Evolutionary conservation across 768 basidiomycete genomes (phyloP).

Genomic region (Pholiota molesta): DNA sequence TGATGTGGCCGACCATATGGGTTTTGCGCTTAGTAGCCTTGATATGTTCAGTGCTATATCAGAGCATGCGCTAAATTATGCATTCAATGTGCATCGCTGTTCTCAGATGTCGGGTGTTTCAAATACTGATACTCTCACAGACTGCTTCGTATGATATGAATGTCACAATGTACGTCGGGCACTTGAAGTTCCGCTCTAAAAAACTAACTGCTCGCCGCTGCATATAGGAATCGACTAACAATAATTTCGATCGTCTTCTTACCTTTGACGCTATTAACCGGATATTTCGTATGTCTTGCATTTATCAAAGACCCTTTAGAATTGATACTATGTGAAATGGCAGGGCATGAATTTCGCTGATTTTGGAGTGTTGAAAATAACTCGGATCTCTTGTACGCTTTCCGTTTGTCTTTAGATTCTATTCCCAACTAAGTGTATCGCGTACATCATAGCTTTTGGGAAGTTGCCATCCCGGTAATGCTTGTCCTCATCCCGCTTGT

Average conservation of each 20-base stretch:
- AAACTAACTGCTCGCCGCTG: background rate
- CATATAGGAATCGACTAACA: constrained; percentile 61
- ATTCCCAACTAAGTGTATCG: background rate
- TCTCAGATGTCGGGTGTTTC: background rate
- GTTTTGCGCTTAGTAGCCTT: constrained; percentile 63
- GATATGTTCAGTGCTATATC: constrained; percentile 70
- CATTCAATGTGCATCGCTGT: constrained; percentile 59
- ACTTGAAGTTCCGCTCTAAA: background rate
- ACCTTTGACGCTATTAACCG: constrained; percentile 70
- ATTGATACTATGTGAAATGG: background rate
- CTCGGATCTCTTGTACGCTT: constrained; percentile 49
- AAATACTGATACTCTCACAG: constrained; percentile 31
- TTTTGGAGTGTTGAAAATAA: constrained; percentile 52
- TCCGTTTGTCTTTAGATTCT: background rate
- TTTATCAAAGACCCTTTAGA: too few species aligned
- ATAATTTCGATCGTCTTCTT: constrained; percentile 71
- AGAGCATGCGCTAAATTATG: constrained; percentile 70
- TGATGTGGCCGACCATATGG: constrained; percentile 75
- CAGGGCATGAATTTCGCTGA: constrained; percentile 71
- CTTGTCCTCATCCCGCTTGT: constrained; percentile 58
- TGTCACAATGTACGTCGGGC: constrained; percentile 52
- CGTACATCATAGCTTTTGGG: constrained; percentile 59
- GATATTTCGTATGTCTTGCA: constrained; percentile 62
- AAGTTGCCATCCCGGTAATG: constrained; percentile 66
- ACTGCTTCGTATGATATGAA: constrained; percentile 71